Evolutionary conservation across 345 rosid genomes (phyloP), one percentile per base, ranked within the genome.

Genomic region (Reutealis trisperma): DNA sequence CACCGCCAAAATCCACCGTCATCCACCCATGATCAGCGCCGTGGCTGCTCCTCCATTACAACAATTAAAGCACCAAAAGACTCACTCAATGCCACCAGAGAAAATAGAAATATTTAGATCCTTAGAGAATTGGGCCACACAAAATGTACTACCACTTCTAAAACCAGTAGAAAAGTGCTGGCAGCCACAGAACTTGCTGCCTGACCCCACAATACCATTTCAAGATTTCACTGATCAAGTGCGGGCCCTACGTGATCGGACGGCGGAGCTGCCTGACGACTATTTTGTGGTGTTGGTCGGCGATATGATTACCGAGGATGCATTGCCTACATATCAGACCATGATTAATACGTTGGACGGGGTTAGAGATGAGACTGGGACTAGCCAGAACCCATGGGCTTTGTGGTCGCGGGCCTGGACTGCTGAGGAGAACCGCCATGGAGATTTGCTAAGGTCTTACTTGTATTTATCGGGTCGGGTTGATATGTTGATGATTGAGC

Each of bases 261-360:
- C 90, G 41, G 86, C 70, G 2, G 91, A 82, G 70, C 81, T 89
- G 5, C 90, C 92, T 0, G 93, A 89, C 51, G 97, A 92, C 41
- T 92, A 87, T 71, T 89, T 90, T 10, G 90, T 92, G 45, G 97
- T 92, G 70, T 75, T 92, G 78, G 91, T 88, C 15, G 97, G 97
- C 11, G 97, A 92, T 79, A 92, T 92, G 95, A 85, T 92, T 63
- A 92, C 97, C 4, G 97, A 92, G 83, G 94, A 90, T 16, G 97
- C 97, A 0, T 70, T 90, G 74, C 97, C 94, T 0, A 92, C 92
- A 24, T 92, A 92, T 65, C 91, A 88, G 79, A 88, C 92, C 11
- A 86, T 90, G 85, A 73, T 90, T 76, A 92, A 92, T 79, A 90
- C 95, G 2, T 86, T 92, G 0, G 97, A 92, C 16, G 97, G 90